Evolutionary conservation across 2,329 filamentous ascomycete species (phyloP).

Genomic region (Trichophyton schoenleinii): DNA sequence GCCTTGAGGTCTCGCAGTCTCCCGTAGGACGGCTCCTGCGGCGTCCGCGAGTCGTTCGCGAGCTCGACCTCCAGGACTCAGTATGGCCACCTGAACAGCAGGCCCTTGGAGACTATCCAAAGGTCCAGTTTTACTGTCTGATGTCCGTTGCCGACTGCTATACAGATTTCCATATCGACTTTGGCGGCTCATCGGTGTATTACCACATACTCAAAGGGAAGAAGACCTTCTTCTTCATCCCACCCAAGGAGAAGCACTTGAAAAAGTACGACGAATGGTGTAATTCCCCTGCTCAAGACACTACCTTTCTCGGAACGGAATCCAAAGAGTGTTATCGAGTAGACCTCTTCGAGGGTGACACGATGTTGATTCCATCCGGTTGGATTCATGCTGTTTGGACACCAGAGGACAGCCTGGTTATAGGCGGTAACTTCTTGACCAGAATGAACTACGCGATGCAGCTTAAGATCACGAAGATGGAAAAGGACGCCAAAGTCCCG

Average conservation of each 20-base stretch:
- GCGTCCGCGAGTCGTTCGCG: constrained; percentile 52
- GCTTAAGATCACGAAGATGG: constrained; percentile 52
- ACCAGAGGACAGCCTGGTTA: constrained; percentile 55
- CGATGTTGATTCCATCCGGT: constrained; percentile 57
- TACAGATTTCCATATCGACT: constrained; percentile 61
- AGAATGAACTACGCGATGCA: constrained; percentile 54
- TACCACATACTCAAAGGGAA: constrained; percentile 57
- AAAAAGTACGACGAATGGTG: constrained; percentile 63
- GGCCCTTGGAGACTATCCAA: constrained; percentile 46
- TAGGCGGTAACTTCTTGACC: constrained; percentile 59
- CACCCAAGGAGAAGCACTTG: constrained; percentile 53
- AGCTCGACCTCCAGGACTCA: constrained; percentile 43
- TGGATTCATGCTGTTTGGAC: constrained; percentile 65
- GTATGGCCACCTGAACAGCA: constrained; percentile 41
- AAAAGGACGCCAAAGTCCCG: constrained; percentile 54
- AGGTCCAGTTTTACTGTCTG: constrained; percentile 56
- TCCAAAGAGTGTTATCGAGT: constrained; percentile 56
- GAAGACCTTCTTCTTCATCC: constrained; percentile 61
- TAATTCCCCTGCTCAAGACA: constrained; percentile 53
- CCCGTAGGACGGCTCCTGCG: constrained; percentile 49
- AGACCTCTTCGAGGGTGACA: constrained; percentile 53
- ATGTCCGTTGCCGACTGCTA: constrained; percentile 62
- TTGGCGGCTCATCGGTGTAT: constrained; percentile 57
- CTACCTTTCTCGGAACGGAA: constrained; percentile 51
- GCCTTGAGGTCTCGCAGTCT: constrained; percentile 54